Evolutionary conservation across 441 rosid genomes (phyloP), one percentile per base, ranked within the genome.

Genomic region (Raphanus hybrid): DNA sequence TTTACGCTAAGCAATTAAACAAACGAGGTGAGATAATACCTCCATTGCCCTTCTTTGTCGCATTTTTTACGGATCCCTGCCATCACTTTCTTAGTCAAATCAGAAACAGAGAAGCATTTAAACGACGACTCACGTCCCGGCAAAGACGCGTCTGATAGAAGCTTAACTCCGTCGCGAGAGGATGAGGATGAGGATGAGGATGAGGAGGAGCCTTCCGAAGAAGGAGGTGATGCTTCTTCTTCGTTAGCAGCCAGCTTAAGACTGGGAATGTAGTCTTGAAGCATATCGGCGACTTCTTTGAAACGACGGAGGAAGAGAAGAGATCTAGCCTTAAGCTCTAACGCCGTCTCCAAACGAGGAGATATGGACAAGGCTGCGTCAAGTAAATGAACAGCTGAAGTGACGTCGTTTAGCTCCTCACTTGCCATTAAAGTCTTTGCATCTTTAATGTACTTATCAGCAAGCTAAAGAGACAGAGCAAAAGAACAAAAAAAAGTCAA

Each of bases 31-130:
- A 64, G 68, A 78, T 52, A 54, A 59, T 86, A 91, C 97, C 97
- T 91, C 97, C 97, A 91, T 20, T 84, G 90, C 76, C 91, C 94
- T 86, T 87, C 89, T 64, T 84, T 87, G 20, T 91, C 91, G 81
- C 88, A 83, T 64, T 83, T 88, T 71, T 82, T 87, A 78, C 86
- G 80, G 37, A 91, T 84, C 5, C 97, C 91, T 8, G 94, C 91
- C 87, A 87, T 83, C 18, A 91, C 88, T 71, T 88, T 89, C 87
- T 85, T 88, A 84, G 86, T 91, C 88, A 91, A 78, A 70, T 89
- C 97, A 10, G 91, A 86, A 35, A 86, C 86, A 32, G 87, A 86
- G 87, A 91, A 91, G 75, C 97, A 91, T 82, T 83, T 89, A 78
- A 91, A 85, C 54, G 80, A 82, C 65, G 86, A 83, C 75, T 27